phyloP scores from a whole-genome alignment of 2,329 filamentous ascomycete species.

The Hypoxylon sp. region DNA sequence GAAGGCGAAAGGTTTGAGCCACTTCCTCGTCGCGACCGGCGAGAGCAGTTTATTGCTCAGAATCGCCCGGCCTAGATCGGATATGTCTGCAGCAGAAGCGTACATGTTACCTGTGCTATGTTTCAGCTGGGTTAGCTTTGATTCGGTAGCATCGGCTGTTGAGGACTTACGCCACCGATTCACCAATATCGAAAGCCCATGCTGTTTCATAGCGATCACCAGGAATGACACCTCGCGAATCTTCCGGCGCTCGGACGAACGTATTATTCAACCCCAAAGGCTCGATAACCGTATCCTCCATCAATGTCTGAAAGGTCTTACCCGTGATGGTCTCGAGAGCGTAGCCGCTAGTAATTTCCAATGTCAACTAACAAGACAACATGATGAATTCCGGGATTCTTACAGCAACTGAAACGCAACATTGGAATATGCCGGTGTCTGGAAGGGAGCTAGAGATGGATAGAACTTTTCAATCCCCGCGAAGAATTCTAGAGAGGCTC shows the following conservation, averaged over 20 bases:
- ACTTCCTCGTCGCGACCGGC: conserved; percentile 51
- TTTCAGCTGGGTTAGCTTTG: conserved; percentile 27
- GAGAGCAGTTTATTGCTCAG: conserved; percentile 53
- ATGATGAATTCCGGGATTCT: conserved; percentile 40
- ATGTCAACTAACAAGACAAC: conserved; percentile 47
- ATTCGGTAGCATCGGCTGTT: neutral
- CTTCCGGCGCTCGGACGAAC: conserved; percentile 47
- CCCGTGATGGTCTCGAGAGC: conserved; percentile 54
- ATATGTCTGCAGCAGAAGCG: conserved; percentile 51
- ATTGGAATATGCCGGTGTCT: conserved; percentile 48
- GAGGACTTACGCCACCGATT: conserved; percentile 45
- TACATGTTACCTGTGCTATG: conserved; percentile 54
- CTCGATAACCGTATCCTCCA: conserved; percentile 53
- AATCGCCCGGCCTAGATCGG: conserved; percentile 48
- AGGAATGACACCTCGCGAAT: conserved; percentile 54
- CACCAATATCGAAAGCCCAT: conserved; percentile 48
- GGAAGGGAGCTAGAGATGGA: conserved; percentile 45
- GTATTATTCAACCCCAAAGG: conserved; percentile 56
- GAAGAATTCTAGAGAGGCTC: conserved; percentile 43
- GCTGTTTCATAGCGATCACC: conserved; percentile 44
- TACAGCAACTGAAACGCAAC: conserved; percentile 49
- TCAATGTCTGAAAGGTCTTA: conserved; percentile 50
- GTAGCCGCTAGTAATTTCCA: conserved; percentile 52
- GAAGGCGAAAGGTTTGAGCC: conserved; percentile 56
- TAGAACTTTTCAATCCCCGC: conserved; percentile 46